Conservation (phyloP, 768 basidiomycete species). For the Basidioascus undulatus region DNA sequence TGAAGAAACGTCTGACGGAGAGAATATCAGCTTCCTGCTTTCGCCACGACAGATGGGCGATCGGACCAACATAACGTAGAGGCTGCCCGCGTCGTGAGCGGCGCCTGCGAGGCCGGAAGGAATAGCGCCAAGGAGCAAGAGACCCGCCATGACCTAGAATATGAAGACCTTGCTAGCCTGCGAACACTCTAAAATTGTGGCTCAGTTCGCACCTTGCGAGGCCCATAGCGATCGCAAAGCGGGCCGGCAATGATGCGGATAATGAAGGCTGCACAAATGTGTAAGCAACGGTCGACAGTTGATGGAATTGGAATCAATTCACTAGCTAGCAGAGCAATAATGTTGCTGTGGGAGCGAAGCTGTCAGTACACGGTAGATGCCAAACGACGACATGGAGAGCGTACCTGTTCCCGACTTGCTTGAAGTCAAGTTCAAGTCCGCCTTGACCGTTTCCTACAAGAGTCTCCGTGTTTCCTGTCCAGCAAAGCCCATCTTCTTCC, state of each 20-base stretch:
- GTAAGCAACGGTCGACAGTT: constrained; percentile 10
- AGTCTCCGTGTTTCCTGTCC: not conserved
- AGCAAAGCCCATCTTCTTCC: not conserved
- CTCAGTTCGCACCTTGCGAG: constrained; percentile 15
- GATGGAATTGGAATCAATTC: constrained; percentile 3
- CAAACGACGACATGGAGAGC: constrained; percentile 25
- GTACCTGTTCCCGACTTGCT: not conserved
- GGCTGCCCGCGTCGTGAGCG: constrained; percentile 20
- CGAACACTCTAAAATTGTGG: not conserved
- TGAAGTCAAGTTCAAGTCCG: not conserved
- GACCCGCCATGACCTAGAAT: constrained; percentile 30
- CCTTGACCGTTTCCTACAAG: too few species aligned
- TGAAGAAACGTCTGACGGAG: constrained; percentile 13
- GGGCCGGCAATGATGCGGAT: constrained; percentile 29
- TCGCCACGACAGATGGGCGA: not conserved
- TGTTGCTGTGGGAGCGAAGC: constrained; percentile 15
- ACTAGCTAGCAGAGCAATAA: constrained; percentile 12
- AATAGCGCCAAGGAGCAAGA: constrained; percentile 32
- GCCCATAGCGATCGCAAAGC: constrained; percentile 22
- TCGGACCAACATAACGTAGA: constrained; percentile 31
- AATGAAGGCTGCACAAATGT: constrained; percentile 26
- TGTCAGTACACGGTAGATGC: constrained; percentile 32
- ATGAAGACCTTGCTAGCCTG: constrained; percentile 5
- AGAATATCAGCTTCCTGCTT: too few species aligned
- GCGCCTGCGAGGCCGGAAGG: constrained; percentile 36